Percentiles rank a stretch among this genome's conserved stretches.
Conservation (phyloP, 2,329 filamentous ascomycete genomes). For the Colletotrichum sp. region DNA sequence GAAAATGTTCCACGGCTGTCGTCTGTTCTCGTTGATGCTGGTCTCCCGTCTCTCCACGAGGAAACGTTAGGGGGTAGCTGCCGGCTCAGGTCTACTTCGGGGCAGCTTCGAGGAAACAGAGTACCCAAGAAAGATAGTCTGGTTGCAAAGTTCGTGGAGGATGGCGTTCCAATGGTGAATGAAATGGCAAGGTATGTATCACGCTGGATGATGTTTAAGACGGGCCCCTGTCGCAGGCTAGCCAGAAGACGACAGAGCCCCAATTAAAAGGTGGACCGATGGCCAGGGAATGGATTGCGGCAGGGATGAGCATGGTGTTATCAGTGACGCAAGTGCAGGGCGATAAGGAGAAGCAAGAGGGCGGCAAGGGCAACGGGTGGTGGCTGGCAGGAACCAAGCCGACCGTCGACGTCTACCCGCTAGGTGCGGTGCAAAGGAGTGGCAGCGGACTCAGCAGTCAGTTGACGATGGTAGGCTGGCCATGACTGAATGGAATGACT, state of each 20-base stretch:
- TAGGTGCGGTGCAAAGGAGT: not conserved
- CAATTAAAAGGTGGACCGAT: conserved; percentile 15
- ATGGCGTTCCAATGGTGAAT: not conserved
- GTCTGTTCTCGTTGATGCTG: not conserved
- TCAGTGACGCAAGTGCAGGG: conserved; percentile 22
- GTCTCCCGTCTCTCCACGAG: not conserved
- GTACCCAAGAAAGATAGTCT: not conserved
- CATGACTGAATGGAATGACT: conserved; percentile 17
- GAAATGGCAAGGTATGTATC: conserved; percentile 16
- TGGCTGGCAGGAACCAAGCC: conserved; percentile 3
- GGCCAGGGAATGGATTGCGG: conserved; percentile 7
- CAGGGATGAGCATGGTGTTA: conserved; percentile 18
- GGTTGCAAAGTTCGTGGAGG: not conserved
- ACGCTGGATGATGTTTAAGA: conserved; percentile 20
- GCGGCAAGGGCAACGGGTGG: not conserved
- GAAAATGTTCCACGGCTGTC: not conserved
- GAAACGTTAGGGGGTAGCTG: not conserved
- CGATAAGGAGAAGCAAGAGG: conserved; percentile 11
- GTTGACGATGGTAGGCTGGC: not conserved
- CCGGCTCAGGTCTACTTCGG: not conserved
- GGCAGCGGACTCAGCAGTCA: not conserved
- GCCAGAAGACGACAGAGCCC: conserved; percentile 15
- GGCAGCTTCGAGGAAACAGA: not conserved
- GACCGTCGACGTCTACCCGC: not conserved
- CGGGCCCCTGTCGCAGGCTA: conserved; percentile 14